Base-by-base conservation (phyloP, 1,139 yeast genomes). In the Groenewaldozyma auringiensis region DNA sequence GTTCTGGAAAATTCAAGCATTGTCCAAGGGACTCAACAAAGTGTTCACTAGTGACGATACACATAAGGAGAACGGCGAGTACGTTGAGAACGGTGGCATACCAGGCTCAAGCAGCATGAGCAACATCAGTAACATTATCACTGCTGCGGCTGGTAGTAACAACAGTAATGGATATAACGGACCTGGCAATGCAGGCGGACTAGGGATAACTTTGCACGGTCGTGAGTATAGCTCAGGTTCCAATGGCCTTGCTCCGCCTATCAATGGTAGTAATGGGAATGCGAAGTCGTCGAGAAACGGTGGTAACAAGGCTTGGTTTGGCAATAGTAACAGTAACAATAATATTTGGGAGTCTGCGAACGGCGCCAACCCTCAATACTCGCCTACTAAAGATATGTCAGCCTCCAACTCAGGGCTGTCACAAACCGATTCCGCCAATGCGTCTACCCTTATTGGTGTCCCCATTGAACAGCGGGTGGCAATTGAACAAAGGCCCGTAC, bases 401-500 rank as follows among this genome's bases (percentile, higher is more conserved):
- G 36, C 39, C 3, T 38, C 42, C 14, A 34, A 43, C 18, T 38
- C 41, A 4, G 14, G 29, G 29, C 29, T 25, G 11, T 11, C 2
- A 22, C 35, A 20, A 33, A 22, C 21, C 41, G 37, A 3, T n/a
- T n/a, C n/a, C n/a, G 21, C 21, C 13, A 27, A 20, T 13, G 45
- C 42, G 42, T 39, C 50, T 18, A 37, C 49, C 4, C 48, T 59
- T 38, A 59, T 58, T 55, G 62, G 63, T 6, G 51, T 50, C 9
- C 45, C 59, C 1, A 53, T 59, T 20, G 63, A 58, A 39, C 41
- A 48, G 47, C 52, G 63, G 3, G 47, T 85, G 6, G 68, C 67
- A 16, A 73, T 67, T 52, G 97, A 92, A 59, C 73, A 74, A 17
- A 69, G 74, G 20, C 54, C 62, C 2, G 73, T 87, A 8, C 98